Base-by-base conservation (phyloP, 1,139 yeast genomes). In the Yamadazyma diospyri region DNA sequence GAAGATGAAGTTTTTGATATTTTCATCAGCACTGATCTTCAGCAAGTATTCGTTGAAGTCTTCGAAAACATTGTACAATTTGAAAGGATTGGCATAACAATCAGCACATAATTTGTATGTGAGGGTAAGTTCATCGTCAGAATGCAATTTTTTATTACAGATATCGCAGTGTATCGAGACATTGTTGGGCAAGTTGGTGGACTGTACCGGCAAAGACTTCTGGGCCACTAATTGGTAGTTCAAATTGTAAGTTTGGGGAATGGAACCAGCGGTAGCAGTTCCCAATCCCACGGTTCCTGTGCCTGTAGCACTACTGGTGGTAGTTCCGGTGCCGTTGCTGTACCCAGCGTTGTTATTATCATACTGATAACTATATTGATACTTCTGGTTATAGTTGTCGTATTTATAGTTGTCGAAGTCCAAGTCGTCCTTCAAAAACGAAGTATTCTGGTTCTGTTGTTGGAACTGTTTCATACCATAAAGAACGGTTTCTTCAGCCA, bases 401-500 rank as follows among this genome's bases (percentile, higher is more conserved):
- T 43, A 45, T 15, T 32, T 31, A 33, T 40, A 38, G 32, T 36
- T 34, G 27, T 40, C 45, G 19, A 27, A 35, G 16, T 25, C 33
- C 10, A 35, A 47, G 34, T 66, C 73, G 36, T 68, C 73, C 35
- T 63, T 65, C 47, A 63, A 56, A 43, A 62, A 64, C 34, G 65
- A 63, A 33, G 59, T 63, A 25, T 59, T 61, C 29, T 55, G 56
- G 39, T 55, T 53, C 41, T 67, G 73, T 45, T 67, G 72, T 43
- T 65, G 64, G 45, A 68, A 67, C 48, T 68, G 74, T 44, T 64
- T 65, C 57, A 68, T 59, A 2, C 74, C 74, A 43, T 68, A 68
- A 21, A 65, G 55, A 69, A 68, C 68, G 29, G 74, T 67, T 40
- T 68, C 74, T 43, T 68, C 73, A 4, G 73, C 73, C 50, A 68